Evolutionary conservation across 2,329 filamentous ascomycete genomes (phyloP), one percentile per base, ranked within the genome.

Genomic region (Fusarium denticulatum): DNA sequence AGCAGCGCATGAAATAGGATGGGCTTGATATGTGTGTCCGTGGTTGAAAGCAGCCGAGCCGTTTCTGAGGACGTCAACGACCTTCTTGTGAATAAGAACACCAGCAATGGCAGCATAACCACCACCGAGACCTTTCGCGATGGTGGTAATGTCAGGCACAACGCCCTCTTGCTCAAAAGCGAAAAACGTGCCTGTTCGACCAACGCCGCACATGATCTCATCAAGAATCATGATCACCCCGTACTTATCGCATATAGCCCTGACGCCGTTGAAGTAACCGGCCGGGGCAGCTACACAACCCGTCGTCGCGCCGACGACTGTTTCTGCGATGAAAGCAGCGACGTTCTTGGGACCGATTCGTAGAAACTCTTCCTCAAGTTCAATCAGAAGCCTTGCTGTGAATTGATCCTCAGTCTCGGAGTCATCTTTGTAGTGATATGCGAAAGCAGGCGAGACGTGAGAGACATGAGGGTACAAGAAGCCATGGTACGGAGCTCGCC

Each of bases 21-120:
- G 89, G 6, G 86, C 88, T 73, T 92, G 90, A 71, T 91, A 85
- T 0, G 91, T 93, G 47, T 91, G 89, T 0, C 90, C 90, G 66
- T 91, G 89, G 15, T 79, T 80, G 34, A 85, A 83, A 11, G 68
- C 59, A 0, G 80, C 81, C 5, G 57, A 82, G 77, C 83, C 81
- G 2, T 39, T 72, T 75, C 64, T 81, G 80, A 80, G 82, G 57
- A 67, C 82, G 52, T 88, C 80, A 14, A 88, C 82, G 4, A 93
- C 83, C 22, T 81, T 83, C 1, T 83, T 77, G n/a, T 85, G 85
- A 7, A 90, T 84, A 2, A 94, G 82, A 50, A 93, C 83, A 2
- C 85, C 91, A 3, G 91, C 89, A 12, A 93, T 84, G 0, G 90
- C 87, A 46, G 86, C 85, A 71, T 90, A 4, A 83, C 83, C 56